Base-by-base conservation (phyloP, 108 stramenopile genomes). In the Nitzschia putrida region DNA sequence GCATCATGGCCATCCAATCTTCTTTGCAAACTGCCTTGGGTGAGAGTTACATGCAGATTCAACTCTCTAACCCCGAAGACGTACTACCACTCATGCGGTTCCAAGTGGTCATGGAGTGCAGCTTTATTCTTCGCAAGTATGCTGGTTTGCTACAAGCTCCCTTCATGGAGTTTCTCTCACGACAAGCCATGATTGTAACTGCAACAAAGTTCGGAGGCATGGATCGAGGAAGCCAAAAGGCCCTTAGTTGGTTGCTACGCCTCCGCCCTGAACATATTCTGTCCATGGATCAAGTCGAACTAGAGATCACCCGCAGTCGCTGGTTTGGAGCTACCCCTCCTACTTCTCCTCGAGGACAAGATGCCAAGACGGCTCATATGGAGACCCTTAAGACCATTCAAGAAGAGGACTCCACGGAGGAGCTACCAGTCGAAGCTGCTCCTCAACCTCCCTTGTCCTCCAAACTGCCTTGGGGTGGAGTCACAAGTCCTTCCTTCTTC, bases 101-200 rank as follows among this genome's bases (percentile, higher is more conserved):
- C 22, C 78, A 87, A 56, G 80, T 74, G 38, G 61, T 79, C 18
- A 80, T 87, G 39, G 68, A 70, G 10, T 83, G 78, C 23, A 73
- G 73, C 21, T 63, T 81, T 23, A 72, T 67, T 18, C 39, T 87
- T 3, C 68, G 69, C 57, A 74, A 73, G 22, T 72, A 80, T 74
- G 77, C 83, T 23, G 56, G 64, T 1, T 57, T 80, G 20, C 53
- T 80, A 8, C 76, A 83, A 21, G 57, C 64, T 41, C 86, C 86
- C 38, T 87, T 87, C 50, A 69, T 61, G 18, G 80, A 76, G 9
- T 87, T 77, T 64, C 57, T 87, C 10, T 82, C 82, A 18, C 65
- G 78, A 18, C 57, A 75, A 45, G 78, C 86, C 22, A 84, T 85
- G 79, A 85, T 85, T 55, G 66, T 70, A 5, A 76, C 80, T 12